These are phyloP conservation scores for Coniophora puteana DNA, from an alignment of 1,284 basidiomycete species.

Conservation along the genomic window DNA sequence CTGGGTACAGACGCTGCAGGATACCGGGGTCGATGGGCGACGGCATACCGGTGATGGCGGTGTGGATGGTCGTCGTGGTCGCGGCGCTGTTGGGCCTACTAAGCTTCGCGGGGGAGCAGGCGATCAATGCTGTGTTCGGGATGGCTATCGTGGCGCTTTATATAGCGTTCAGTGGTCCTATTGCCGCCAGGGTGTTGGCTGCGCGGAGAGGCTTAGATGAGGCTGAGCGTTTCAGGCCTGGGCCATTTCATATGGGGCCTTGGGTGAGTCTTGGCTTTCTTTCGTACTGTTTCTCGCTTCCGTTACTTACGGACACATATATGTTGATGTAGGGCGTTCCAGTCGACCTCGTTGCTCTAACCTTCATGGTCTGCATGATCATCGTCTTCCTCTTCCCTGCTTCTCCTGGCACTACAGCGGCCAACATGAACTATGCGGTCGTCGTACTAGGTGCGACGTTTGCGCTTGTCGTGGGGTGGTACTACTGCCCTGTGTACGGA, in stretches of 20 bases:
- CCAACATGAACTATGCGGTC: slow-evolving; percentile 28
- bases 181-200: slow-evolving; percentile 21
- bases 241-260: slow-evolving; percentile 31
- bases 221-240: slow-evolving; percentile 23
- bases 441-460: slow-evolving; percentile 17
- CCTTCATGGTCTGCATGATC: slow-evolving; percentile 27
- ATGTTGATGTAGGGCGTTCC: slow-evolving; percentile 21
- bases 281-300: neutral
- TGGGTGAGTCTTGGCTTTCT: slow-evolving; percentile 14
- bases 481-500: slow-evolving; percentile 25
- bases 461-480: slow-evolving; percentile 19
- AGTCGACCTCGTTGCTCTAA: slow-evolving; percentile 18
- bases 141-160: slow-evolving; percentile 15
- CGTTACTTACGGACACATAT: too few relatives aligned
- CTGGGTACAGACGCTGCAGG: slow-evolving; percentile 12
- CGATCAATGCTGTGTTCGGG: slow-evolving; percentile 28
- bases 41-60: slow-evolving; percentile 28
- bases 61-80: slow-evolving; percentile 22
- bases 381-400: slow-evolving; percentile 25
- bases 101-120: slow-evolving; percentile 19
- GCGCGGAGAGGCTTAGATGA: too few relatives aligned
- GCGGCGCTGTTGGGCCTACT: slow-evolving; percentile 26
- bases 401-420: slow-evolving; percentile 10
- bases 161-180: slow-evolving; percentile 20
- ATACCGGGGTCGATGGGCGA: slow-evolving; percentile 24